These are phyloP conservation scores for Conticribra guillardii DNA, from an alignment of 108 stramenopile genomes.

Conservation along the genomic window DNA sequence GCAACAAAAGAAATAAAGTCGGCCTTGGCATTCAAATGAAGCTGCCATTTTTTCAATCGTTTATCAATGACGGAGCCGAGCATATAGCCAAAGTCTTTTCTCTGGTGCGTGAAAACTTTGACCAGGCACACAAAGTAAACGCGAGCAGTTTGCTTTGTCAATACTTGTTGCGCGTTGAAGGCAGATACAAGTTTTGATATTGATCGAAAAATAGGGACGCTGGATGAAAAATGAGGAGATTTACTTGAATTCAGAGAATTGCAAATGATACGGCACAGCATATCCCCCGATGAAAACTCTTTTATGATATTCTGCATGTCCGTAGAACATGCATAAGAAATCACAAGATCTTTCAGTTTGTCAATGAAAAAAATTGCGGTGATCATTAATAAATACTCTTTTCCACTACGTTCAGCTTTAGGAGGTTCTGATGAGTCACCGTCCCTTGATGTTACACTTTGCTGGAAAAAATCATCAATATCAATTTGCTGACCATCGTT, in stretches of 20 bases:
- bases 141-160: constrained; percentile 15
- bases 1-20: constrained; percentile 49
- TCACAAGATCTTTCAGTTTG: constrained; percentile 31
- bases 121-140: constrained; percentile 38
- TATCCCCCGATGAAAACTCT: background rate
- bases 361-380: constrained; percentile 43
- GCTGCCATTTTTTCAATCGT: constrained; percentile 44
- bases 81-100: constrained; percentile 21
- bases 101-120: constrained; percentile 24
- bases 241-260: constrained; percentile 2
- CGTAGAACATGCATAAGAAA: background rate
- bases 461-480: too few relatives aligned
- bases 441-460: too few relatives aligned
- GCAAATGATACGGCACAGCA: constrained; percentile 8
- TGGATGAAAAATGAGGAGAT: background rate
- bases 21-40: constrained; percentile 48
- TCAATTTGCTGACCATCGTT: background rate
- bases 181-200: constrained; percentile 25
- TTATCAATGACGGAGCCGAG: constrained; percentile 41
- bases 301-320: constrained; percentile 1
- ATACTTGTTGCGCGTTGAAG: constrained; percentile 9
- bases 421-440: too few relatives aligned
- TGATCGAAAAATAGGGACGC: constrained; percentile 25
- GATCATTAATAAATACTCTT: constrained; percentile 7
- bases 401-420: too few relatives aligned